Percentiles rank a stretch among this genome's conserved stretches.
phyloP scores from a whole-genome alignment of 345 rosid genomes.

The Erucastrum elatum region DNA sequence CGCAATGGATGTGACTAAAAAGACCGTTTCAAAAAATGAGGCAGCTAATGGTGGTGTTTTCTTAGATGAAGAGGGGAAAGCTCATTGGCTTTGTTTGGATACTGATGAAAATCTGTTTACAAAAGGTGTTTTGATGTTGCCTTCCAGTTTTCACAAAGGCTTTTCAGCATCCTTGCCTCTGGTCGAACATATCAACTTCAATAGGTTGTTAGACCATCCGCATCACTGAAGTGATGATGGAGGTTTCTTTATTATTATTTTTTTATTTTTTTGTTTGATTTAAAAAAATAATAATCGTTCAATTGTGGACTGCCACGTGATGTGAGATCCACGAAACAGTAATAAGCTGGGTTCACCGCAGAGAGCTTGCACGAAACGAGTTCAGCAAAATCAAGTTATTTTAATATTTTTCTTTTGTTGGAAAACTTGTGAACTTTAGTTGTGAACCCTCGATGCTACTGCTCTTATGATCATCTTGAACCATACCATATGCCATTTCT shows the following conservation, averaged over 20 bases:
- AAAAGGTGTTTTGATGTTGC: background rate
- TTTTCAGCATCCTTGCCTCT: conserved; percentile 32
- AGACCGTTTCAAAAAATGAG: background rate
- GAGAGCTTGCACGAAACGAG: too few species aligned
- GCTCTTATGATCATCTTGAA: conserved; percentile 23
- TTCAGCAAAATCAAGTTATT: too few species aligned
- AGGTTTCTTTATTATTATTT: too few species aligned
- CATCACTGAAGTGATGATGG: too few species aligned
- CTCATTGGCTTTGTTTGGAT: background rate
- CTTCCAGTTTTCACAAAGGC: conserved; percentile 27
- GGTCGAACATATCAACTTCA: conserved; percentile 32
- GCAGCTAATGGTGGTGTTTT: background rate
- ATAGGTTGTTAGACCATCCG: conserved; percentile 29
- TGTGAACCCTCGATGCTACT: too few species aligned
- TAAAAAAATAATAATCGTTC: too few species aligned
- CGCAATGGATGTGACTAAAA: background rate
- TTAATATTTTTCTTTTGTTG: too few species aligned
- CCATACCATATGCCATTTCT: conserved; percentile 35
- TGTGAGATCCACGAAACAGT: too few species aligned
- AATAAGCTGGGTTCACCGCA: too few species aligned
- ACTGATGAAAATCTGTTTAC: background rate
- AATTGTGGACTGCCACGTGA: too few species aligned
- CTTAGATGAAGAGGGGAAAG: background rate
- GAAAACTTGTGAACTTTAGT: too few species aligned
- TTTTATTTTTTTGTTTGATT: too few species aligned